Percentiles rank a stretch among this genome's conserved stretches.
phyloP scores from a whole-genome alignment of 2,329 filamentous ascomycete genomes.

The Microascus cirrosus region DNA sequence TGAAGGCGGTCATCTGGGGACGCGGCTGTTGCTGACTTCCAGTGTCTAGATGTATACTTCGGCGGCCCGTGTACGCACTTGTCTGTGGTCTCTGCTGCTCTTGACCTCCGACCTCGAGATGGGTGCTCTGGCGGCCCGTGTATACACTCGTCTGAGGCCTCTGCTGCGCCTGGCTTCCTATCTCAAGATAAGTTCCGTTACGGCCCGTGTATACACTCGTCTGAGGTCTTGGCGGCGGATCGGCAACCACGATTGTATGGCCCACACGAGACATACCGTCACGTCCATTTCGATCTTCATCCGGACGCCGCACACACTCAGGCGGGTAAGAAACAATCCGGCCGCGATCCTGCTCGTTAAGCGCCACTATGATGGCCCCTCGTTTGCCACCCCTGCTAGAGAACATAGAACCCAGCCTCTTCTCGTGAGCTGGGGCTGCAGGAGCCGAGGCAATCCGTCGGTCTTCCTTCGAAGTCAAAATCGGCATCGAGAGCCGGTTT shows the following conservation, averaged over 20 bases:
- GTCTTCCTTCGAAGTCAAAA: conserved; percentile 23
- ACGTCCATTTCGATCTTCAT: conserved; percentile 23
- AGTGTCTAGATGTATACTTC: no score
- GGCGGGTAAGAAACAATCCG: conserved; percentile 36
- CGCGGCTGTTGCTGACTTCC: no score
- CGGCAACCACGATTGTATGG: conserved; percentile 44
- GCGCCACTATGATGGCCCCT: background rate
- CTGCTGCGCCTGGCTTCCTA: background rate
- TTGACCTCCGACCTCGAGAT: background rate
- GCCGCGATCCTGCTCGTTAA: conserved; percentile 2
- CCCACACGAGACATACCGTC: conserved; percentile 34
- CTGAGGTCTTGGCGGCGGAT: conserved; percentile 25
- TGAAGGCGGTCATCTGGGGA: background rate
- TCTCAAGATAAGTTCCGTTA: background rate
- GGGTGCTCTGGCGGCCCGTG: background rate
- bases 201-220: background rate
- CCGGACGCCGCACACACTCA: conserved; percentile 10
- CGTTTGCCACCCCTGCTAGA: background rate
- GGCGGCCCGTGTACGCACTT: no score
- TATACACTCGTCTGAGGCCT: background rate
- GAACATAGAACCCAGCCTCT: conserved; percentile 10
- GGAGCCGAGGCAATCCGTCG: conserved; percentile 41
- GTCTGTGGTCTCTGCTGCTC: background rate
- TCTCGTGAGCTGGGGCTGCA: conserved; percentile 26
- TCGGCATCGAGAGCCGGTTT: conserved; percentile 16